Evolutionary conservation across 1,284 basidiomycete species (phyloP), one percentile per base, ranked within the genome.

Genomic region (Boletus smithii): DNA sequence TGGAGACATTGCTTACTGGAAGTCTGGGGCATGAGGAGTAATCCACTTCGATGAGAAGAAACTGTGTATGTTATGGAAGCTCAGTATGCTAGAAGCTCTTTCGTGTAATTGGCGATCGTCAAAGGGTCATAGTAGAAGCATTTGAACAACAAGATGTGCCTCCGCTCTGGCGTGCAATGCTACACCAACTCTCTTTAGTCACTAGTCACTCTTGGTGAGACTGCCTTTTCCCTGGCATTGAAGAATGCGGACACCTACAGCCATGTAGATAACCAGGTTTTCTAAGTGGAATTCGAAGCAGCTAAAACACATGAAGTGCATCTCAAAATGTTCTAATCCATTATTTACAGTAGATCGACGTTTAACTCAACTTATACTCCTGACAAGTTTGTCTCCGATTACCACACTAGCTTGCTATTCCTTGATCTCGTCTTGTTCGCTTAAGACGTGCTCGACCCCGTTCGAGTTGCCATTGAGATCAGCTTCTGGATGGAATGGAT

Each of bases 1-100:
- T 57, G 88, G 88, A 23, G 88, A 91, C 59, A 90, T 90, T 63
- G 87, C 87, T 2, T 88, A 90, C 69, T 90, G 87, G 87, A 90
- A 90, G 62, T 64, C 83, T 40, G 87, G 87, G 38, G 77, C 69
- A 58, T 81, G 64, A 63, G 7, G 16, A 32, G 42, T 32, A 11
- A 18, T 30, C 8, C 8, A 24, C 5, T 8, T 20, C 1, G 20
- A 44, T 9, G 13, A 33, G 16, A 34, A 46, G 26, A 45, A 49
- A 39, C 11, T 50, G 55, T 50, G 55, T 61, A 47, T 27, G 31
- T 24, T 54, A 48, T 41, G 36, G 26, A 29, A 47, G 9, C 10
- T 35, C 17, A 22, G 23, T 60, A 63, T 47, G 30, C 43, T 60
- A 60, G 48, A 57, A 32, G 18, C 29, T 17, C 13, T 39, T 51